These are phyloP conservation scores for Acanthochlamys bracteata DNA, from an alignment of 106 monocot species.

Conservation along the genomic window DNA sequence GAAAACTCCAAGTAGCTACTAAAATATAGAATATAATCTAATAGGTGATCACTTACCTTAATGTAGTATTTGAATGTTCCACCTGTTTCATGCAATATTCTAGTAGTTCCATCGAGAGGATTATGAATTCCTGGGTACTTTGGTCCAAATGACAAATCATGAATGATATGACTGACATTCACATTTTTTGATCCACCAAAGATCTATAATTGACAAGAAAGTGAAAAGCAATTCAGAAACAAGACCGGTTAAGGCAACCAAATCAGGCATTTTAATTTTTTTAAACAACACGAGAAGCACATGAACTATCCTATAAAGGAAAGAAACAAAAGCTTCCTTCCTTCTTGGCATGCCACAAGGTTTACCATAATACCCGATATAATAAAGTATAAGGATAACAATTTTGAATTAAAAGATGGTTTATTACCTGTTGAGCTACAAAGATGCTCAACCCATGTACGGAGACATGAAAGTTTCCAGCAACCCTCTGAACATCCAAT, in stretches of 20 bases:
- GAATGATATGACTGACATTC: constrained; percentile 87
- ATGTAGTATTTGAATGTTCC: constrained; percentile 97
- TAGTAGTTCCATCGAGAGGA: constrained; percentile 78
- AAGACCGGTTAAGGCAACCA: too few species aligned
- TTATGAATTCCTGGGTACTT: constrained; percentile 93
- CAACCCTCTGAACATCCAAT: constrained; percentile 94
- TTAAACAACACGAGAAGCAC: too few species aligned
- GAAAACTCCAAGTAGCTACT: too few species aligned
- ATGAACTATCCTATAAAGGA: too few species aligned
- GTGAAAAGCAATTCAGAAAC: too few species aligned
- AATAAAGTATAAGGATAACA: too few species aligned
- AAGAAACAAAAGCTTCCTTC: too few species aligned
- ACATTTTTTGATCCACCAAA: constrained; percentile 73
- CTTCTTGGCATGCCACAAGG: too few species aligned
- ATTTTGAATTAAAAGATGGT: too few species aligned
- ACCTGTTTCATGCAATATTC: constrained; percentile 68
- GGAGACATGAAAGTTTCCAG: constrained; percentile 96
- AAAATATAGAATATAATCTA: not conserved
- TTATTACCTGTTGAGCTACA: constrained; percentile 84
- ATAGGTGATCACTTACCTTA: constrained; percentile 43
- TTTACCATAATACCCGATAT: too few species aligned
- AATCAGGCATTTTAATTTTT: too few species aligned
- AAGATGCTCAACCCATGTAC: constrained; percentile 88
- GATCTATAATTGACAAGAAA: constrained; percentile 35
- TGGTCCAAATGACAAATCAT: constrained; percentile 95